phyloP scores from a whole-genome alignment of 768 basidiomycete genomes.

The Auriscalpium microsporum region DNA sequence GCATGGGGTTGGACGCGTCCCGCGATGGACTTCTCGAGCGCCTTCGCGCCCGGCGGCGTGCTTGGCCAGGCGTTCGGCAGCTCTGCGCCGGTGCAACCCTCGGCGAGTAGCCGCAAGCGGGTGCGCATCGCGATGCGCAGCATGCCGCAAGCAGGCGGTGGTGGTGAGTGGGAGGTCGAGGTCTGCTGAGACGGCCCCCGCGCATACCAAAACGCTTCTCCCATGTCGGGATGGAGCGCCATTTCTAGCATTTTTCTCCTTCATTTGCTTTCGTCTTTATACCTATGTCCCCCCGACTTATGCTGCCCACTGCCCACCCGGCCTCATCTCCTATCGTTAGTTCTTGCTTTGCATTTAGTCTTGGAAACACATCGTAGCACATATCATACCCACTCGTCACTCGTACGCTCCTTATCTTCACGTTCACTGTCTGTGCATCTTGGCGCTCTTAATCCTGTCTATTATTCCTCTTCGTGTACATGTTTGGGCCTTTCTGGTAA shows the following conservation, averaged over 20 bases:
- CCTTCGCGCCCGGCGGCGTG: constrained; percentile 26
- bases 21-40: constrained; percentile 20
- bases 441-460: background rate
- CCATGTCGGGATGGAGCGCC: background rate
- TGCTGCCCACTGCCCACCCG: background rate
- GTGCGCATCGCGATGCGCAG: constrained; percentile 63
- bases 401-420: background rate
- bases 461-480: background rate
- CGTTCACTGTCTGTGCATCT: background rate
- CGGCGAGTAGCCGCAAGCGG: constrained; percentile 31
- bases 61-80: constrained; percentile 25
- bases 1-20: constrained; percentile 17
- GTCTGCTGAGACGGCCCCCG: constrained; percentile 38
- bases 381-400: background rate
- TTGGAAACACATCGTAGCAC: background rate
- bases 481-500: background rate
- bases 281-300: background rate
- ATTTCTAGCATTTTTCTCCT: background rate
- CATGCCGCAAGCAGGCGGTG: constrained; percentile 50
- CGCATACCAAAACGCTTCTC: background rate
- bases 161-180: constrained; percentile 76
- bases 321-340: background rate
- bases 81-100: constrained; percentile 5
- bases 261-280: background rate
- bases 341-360: background rate